Evolutionary conservation across 1,284 basidiomycete genomes (phyloP).

Genomic region (Austroboletus novae-zelandiae): DNA sequence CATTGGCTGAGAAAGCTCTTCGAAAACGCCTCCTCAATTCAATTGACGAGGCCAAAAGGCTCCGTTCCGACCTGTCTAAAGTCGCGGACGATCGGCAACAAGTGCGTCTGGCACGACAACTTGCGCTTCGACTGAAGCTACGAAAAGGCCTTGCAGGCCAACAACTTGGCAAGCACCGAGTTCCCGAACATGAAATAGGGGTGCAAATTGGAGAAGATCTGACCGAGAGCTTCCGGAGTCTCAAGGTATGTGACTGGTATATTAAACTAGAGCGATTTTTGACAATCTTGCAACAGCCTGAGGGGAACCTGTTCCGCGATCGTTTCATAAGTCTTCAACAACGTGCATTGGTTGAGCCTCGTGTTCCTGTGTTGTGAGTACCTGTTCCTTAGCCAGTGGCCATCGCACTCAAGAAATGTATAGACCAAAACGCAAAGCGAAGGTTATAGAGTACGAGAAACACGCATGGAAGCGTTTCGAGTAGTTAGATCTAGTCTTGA

Average conservation of each 20-base stretch:
- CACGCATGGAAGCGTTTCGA: conserved; percentile 87
- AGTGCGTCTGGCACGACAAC: conserved; percentile 41
- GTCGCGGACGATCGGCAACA: conserved; percentile 43
- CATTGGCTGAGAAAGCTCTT: conserved; percentile 53
- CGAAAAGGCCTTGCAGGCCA: conserved; percentile 60
- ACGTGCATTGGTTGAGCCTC: conserved; percentile 74
- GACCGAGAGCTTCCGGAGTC: conserved; percentile 77
- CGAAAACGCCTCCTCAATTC: conserved; percentile 58
- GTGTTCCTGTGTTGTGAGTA: conserved; percentile 70
- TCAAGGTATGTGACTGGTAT: conserved; percentile 63
- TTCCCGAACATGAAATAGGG: conserved; percentile 68
- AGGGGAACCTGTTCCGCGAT: conserved; percentile 92
- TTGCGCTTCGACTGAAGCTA: conserved; percentile 31
- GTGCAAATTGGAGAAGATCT: conserved; percentile 94
- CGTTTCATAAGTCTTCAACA: conserved; percentile 83
- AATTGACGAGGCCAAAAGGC: conserved; percentile 51
- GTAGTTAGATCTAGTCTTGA: conserved; percentile 12
- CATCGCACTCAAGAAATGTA: conserved; percentile 3
- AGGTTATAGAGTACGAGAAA: conserved; percentile 81
- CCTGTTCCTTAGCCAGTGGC: conserved; percentile 1
- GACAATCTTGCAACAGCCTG: conserved; percentile 53
- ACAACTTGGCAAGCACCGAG: conserved; percentile 74
- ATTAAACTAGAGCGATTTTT: conserved; percentile 1
- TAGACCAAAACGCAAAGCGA: conserved; percentile 49
- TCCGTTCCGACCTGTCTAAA: conserved; percentile 47